These are phyloP conservation scores for Theileria sp. DNA, from an alignment of 169 alveolate genomes.

Conservation along the genomic window DNA sequence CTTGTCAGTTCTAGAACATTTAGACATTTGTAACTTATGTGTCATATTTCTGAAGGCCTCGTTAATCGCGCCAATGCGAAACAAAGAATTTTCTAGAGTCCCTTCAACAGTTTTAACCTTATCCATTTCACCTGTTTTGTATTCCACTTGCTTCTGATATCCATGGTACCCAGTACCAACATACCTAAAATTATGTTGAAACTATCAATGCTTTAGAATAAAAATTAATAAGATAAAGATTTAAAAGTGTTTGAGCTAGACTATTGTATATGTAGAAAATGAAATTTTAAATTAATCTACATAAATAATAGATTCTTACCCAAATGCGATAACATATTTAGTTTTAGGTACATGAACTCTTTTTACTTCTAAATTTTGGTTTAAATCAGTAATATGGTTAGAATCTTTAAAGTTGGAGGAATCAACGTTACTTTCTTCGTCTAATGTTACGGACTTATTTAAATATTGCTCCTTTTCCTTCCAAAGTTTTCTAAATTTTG, in stretches of 20 bases:
- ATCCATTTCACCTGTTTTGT: slow-evolving; percentile 45
- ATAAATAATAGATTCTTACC: slow-evolving; percentile 21
- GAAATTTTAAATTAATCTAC: neutral
- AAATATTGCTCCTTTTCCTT: neutral
- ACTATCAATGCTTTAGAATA: neutral
- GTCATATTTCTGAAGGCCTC: slow-evolving; percentile 29
- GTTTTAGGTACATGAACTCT: slow-evolving; percentile 61
- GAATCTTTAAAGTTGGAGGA: neutral
- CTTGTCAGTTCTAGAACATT: slow-evolving; percentile 85
- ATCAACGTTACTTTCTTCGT: neutral
- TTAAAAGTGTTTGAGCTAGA: neutral
- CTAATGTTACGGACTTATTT: neutral
- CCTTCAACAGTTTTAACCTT: slow-evolving; percentile 74
- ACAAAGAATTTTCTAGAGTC: slow-evolving; percentile 66
- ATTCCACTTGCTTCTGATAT: slow-evolving; percentile 74
- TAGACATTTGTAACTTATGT: slow-evolving; percentile 71
- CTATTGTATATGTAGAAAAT: neutral
- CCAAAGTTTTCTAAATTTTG: slow-evolving; percentile 17
- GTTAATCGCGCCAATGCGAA: slow-evolving; percentile 69
- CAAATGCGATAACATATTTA: slow-evolving; percentile 64
- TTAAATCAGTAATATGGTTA: neutral
- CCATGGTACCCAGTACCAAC: slow-evolving; percentile 80
- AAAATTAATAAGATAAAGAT: neutral
- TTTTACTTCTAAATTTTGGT: slow-evolving; percentile 8
- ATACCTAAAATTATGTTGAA: slow-evolving; percentile 54